These are phyloP conservation scores for Solanum tarapatanum DNA, from an alignment of 257 asterid genomes.

Conservation along the genomic window DNA sequence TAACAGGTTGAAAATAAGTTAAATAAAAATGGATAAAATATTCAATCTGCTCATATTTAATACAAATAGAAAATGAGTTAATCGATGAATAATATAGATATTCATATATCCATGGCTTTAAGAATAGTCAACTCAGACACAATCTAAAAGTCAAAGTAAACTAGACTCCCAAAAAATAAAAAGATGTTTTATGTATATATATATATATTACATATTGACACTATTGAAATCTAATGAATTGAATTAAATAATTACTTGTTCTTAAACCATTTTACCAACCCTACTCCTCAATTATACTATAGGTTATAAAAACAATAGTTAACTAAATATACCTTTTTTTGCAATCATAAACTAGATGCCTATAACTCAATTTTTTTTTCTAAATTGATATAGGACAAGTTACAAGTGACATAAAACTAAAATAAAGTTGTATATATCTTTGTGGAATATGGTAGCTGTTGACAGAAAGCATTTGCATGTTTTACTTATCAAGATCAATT, in stretches of 20 bases:
- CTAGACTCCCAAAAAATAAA: not conserved
- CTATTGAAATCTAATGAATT: accelerated
- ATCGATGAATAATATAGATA: too few relatives aligned
- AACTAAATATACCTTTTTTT: not conserved
- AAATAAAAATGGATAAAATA: too few relatives aligned
- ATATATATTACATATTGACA: not conserved
- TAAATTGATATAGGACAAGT: not conserved
- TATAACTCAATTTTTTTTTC: not conserved
- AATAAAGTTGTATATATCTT: not conserved
- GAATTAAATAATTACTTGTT: not conserved
- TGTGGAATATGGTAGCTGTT: not conserved
- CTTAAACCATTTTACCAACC: not conserved
- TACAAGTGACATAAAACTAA: not conserved
- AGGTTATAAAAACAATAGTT: not conserved
- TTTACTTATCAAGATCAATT: not conserved
- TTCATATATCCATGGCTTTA: not conserved
- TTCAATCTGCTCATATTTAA: not conserved
- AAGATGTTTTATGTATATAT: accelerated
- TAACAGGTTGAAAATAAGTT: not conserved
- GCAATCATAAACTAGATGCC: not conserved
- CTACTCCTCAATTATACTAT: not conserved
- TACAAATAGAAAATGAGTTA: not conserved
- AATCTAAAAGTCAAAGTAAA: not conserved
- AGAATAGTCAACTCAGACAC: not conserved
- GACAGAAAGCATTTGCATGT: not conserved